A percentile compares a stretch with the other conserved stretches of the same genome.
phyloP scores from a whole-genome alignment of 1,139 yeast species.

The Hyphopichia pseudoburtonii region DNA sequence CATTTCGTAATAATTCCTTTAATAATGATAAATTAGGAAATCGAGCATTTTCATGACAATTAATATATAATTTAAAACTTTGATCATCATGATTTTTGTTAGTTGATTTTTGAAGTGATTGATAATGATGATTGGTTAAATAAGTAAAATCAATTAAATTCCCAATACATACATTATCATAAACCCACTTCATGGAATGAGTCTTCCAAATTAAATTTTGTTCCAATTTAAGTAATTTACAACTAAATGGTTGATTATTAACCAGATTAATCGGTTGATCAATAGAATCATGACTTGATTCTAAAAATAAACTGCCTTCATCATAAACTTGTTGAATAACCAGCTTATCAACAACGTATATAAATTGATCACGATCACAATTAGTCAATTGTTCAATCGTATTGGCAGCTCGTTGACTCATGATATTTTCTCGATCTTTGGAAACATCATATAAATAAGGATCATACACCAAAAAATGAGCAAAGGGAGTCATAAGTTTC shows the following conservation, averaged over 20 bases:
- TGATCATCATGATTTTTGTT: slow-evolving; percentile 7
- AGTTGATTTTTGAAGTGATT: too few relatives aligned
- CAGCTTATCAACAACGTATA: slow-evolving; percentile 10
- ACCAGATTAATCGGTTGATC: slow-evolving; percentile 17
- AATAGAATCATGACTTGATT: slow-evolving; percentile 1
- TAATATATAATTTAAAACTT: slow-evolving; percentile 31
- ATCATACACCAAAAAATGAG: slow-evolving; percentile 35
- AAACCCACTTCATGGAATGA: slow-evolving; percentile 31
- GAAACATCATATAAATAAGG: slow-evolving; percentile 1
- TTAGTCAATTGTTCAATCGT: slow-evolving; percentile 5
- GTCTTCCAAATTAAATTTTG: slow-evolving; percentile 39
- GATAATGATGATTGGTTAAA: slow-evolving; percentile 9
- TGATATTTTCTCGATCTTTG: not conserved
- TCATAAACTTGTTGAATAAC: too few relatives aligned
- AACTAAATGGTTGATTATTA: slow-evolving; percentile 17
- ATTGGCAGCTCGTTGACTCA: slow-evolving; percentile 3
- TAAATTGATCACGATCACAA: slow-evolving; percentile 2
- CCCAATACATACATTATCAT: slow-evolving; percentile 32
- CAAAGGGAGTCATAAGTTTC: slow-evolving; percentile 32
- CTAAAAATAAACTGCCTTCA: slow-evolving; percentile 3
- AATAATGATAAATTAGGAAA: slow-evolving; percentile 25
- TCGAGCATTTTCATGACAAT: slow-evolving; percentile 36
- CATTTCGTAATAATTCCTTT: slow-evolving; percentile 14
- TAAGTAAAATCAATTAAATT: slow-evolving; percentile 33
- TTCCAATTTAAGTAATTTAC: slow-evolving; percentile 32